Evolutionary conservation across 495 filamentous ascomycete species (phyloP), one percentile per base, ranked within the genome.

Genomic region (Neurospora sp.): DNA sequence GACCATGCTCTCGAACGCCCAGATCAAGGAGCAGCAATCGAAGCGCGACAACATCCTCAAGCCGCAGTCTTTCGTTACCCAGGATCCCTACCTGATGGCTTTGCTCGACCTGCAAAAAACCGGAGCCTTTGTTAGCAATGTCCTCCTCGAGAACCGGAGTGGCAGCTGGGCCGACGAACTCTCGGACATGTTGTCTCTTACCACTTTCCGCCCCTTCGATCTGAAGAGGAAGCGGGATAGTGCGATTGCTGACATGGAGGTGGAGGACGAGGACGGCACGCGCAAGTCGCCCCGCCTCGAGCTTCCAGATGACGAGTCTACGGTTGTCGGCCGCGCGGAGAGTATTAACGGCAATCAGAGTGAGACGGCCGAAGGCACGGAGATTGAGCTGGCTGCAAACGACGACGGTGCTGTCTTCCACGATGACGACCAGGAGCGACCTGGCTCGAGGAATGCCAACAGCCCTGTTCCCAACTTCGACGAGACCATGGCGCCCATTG

Each of bases 221-320:
- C 86, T 96, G 69, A 99, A 98, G 88, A 85, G 96, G 71, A 99
- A 99, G 86, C 90, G 96, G 46, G 96, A 97, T 79, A 93, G 90
- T 76, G 94, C 93, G 11, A 88, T 96, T 71, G 91, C 92, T 40
- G 93, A 94, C 79, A 86, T 96, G 79, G 88, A 86, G 31, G 87
- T 85, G 69, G 91, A 91, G 71, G 86, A 89, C 40, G 89, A 90
- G 62, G 89, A 88, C 70, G 81, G 80, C 42, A 82, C 82, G 59
- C 86, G 84, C 39, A 90, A 90, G 76, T 86, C 88, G n/a, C 92
- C 91, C 48, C 88, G 88, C 35, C 83, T 95, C 40, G 92, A 93
- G 71, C 81, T 94, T 74, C 90, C 82, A 46, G 86, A 93, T 39
- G 92, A 93, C 72, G 87, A 90, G 40, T 81, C 82, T 35, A 81